Evolutionary conservation across 129 eudicot species (phyloP).

Genomic region (Chrysanthemum seticuspe): DNA sequence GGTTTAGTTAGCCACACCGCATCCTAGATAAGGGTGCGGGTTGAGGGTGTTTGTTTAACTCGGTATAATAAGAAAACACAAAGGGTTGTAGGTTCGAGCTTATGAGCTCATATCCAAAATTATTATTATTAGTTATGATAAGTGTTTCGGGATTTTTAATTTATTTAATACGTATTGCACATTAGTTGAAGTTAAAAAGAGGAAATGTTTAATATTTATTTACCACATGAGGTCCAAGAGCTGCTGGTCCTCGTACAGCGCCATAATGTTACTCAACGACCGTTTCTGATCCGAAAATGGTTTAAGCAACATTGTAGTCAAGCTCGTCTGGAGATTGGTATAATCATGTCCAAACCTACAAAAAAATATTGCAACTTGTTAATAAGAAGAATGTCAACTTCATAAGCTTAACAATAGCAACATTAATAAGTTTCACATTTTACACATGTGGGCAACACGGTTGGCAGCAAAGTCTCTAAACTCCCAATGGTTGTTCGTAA

Average conservation of each 20-base stretch:
- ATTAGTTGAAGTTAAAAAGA: background rate
- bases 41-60: too few relatives aligned
- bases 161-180: background rate
- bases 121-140: too few relatives aligned
- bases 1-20: too few relatives aligned
- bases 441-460: slow-evolving; percentile 60
- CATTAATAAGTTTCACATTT: slow-evolving; percentile 38
- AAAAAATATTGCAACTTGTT: slow-evolving; percentile 14
- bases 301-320: slow-evolving; percentile 60
- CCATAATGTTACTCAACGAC: too few relatives aligned
- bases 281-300: slow-evolving; percentile 52
- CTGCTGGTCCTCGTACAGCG: too few relatives aligned
- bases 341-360: slow-evolving; percentile 70
- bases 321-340: slow-evolving; percentile 58
- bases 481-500: too few relatives aligned
- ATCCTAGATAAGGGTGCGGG: too few relatives aligned
- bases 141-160: too few relatives aligned
- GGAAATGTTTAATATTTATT: background rate
- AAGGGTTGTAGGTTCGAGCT: too few relatives aligned
- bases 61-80: too few relatives aligned
- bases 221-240: background rate
- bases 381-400: background rate
- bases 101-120: too few relatives aligned
- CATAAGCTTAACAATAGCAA: background rate
- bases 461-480: background rate